phyloP scores from a whole-genome alignment of 2,329 filamentous ascomycete genomes.

The Cryphonectria parasitica region DNA sequence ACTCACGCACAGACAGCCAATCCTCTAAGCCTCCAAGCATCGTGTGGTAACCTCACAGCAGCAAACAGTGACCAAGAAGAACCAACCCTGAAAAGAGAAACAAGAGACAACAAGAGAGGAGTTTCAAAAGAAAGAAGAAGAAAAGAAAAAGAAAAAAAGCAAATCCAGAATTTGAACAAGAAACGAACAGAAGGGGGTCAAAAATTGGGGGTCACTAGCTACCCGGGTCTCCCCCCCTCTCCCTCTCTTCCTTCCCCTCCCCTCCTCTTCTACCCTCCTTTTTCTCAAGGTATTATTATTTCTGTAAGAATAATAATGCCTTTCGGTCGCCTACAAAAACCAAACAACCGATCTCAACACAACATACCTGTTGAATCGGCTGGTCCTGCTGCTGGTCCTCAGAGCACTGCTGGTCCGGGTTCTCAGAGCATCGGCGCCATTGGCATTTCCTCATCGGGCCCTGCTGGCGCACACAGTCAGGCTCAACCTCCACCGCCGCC shows the following conservation, averaged over 20 bases:
- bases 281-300: constrained; percentile 14
- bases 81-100: neutral
- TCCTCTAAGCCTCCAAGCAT: neutral
- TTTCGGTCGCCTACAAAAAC: constrained; percentile 59
- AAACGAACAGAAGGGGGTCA: neutral
- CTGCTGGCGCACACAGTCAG: constrained; percentile 29
- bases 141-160: neutral
- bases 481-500: constrained; percentile 36
- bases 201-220: constrained; percentile 14
- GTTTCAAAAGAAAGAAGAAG: neutral
- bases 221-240: neutral
- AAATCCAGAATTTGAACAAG: neutral
- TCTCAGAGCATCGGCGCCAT: constrained; percentile 16
- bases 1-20: neutral
- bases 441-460: constrained; percentile 26
- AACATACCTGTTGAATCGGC: constrained; percentile 48
- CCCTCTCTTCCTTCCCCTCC: neutral
- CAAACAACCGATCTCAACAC: constrained; percentile 62
- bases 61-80: neutral
- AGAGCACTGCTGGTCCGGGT: constrained; percentile 20
- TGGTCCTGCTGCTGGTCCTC: constrained; percentile 32
- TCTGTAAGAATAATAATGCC: constrained; percentile 48
- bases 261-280: too few relatives aligned
- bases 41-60: constrained; percentile 1
- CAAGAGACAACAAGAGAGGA: neutral